Percentiles rank a stretch among this genome's conserved stretches.
These are phyloP conservation scores for Claviceps quebecensis DNA, from an alignment of 2,329 filamentous ascomycete species.

Conservation along the genomic window DNA sequence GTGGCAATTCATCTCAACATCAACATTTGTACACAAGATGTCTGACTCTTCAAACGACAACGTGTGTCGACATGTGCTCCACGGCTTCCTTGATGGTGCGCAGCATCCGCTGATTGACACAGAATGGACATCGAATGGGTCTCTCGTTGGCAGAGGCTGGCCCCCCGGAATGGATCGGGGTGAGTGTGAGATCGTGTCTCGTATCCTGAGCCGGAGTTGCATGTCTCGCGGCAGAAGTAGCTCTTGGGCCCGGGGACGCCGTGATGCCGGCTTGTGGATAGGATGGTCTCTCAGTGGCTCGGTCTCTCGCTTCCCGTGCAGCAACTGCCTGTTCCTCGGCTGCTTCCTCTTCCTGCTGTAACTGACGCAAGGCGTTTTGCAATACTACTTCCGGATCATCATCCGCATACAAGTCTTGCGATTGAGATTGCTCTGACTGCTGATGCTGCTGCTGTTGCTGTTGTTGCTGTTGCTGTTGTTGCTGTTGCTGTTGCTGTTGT, in stretches of 20 bases:
- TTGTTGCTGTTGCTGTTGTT: not conserved
- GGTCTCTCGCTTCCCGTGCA: slow-evolving; percentile 37
- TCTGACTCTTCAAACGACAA: slow-evolving; percentile 30
- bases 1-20: not conserved
- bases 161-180: slow-evolving; percentile 37
- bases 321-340: slow-evolving; percentile 43
- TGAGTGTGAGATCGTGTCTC: slow-evolving; percentile 33
- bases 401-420: slow-evolving; percentile 25
- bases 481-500: not conserved
- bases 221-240: slow-evolving; percentile 20
- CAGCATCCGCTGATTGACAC: slow-evolving; percentile 47
- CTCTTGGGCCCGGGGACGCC: slow-evolving; percentile 17
- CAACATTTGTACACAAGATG: not conserved
- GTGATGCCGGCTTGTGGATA: slow-evolving; percentile 17
- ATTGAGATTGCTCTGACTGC: not conserved
- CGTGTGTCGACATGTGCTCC: slow-evolving; percentile 48
- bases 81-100: slow-evolving; percentile 47
- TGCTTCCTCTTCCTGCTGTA: slow-evolving; percentile 45
- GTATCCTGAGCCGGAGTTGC: slow-evolving; percentile 22
- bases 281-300: slow-evolving; percentile 25
- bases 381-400: slow-evolving; percentile 45
- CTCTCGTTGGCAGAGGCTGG: slow-evolving; percentile 32
- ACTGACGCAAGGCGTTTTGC: slow-evolving; percentile 43
- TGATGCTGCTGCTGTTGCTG: not conserved
- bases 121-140: slow-evolving; percentile 44